These are phyloP conservation scores for Narthecium ossifragum DNA, from an alignment of 106 monocot species.

Conservation along the genomic window DNA sequence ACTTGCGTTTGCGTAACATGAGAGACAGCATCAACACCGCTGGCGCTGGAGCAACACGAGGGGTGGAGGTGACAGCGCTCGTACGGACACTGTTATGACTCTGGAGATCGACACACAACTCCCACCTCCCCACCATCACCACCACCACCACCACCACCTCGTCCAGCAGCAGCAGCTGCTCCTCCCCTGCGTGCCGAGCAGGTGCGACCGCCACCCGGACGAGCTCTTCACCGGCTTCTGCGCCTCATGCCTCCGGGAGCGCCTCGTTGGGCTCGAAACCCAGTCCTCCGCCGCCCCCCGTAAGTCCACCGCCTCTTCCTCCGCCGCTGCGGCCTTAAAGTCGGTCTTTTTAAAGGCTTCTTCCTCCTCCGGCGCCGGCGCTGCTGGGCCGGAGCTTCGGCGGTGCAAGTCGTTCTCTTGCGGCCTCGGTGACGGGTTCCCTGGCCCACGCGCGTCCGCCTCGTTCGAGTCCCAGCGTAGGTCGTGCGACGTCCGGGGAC, in stretches of 20 bases:
- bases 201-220: conserved; percentile 54
- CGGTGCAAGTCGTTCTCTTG: conserved; percentile 73
- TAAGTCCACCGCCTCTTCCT: conserved; percentile 33
- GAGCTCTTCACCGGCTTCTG: conserved; percentile 72
- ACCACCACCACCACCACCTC: background rate
- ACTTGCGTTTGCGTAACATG: too few relatives aligned
- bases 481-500: conserved; percentile 49
- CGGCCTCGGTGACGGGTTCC: conserved; percentile 10
- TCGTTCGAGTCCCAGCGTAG: conserved; percentile 41
- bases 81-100: background rate
- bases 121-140: conserved; percentile 8
- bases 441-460: conserved; percentile 19
- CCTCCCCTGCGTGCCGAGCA: conserved; percentile 4
- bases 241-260: conserved; percentile 77
- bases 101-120: background rate
- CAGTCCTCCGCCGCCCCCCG: conserved; percentile 38
- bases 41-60: too few relatives aligned
- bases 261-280: conserved; percentile 46
- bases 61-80: too few relatives aligned
- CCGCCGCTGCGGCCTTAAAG: conserved; percentile 2
- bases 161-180: conserved; percentile 1
- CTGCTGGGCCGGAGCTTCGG: conserved; percentile 21
- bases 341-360: background rate
- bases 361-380: too few relatives aligned
- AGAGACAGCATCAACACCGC: too few relatives aligned